Base-by-base conservation (phyloP, 176 grass and related monocot genomes). In the Hordeum marinum region DNA sequence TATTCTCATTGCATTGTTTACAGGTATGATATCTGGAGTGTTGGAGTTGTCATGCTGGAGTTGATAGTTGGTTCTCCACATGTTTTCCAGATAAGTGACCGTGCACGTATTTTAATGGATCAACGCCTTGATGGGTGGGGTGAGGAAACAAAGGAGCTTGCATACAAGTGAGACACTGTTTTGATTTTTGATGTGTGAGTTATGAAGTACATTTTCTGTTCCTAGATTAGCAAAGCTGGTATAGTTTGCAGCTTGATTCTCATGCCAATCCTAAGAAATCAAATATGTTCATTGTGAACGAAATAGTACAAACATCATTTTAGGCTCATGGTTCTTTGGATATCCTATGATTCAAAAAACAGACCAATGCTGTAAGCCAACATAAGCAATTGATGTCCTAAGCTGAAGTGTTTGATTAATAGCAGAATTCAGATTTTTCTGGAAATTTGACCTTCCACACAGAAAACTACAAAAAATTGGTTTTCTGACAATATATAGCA, bases 1-100 rank as follows among this genome's bases (percentile, higher is more conserved):
- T 79, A 11, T 55, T 63, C 10, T 68, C 7, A 21, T 76, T 66
- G 70, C 34, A 7, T 68, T 72, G 43, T 89, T 82, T 80, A 80
- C 77, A 98, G 96, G 89, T 98, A 98, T 84, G 96, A 98, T 76
- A 94, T 98, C 55, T 98, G 96, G 96, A 98, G 96, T 68, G 85
- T 95, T 61, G 96, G 96, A 93, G 96, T 98, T 79, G 89, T 98
- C 80, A 98, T 98, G 89, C 85, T 98, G 82, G 96, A 98, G 86
- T 88, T 98, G 79, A 90, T 98, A 85, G 45, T 94, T 81, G 96
- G 96, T 88, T 95, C 96, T 39, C 96, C 96, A 58, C 93, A 98
- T 88, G 93, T 95, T 63, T 98, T 98, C 80, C 87, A 95, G 85
- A 95, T 98, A 85, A 92, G 85, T 41, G 93, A 92, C 55, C 93